These are phyloP conservation scores for Discostella stelligeroides DNA, from an alignment of 108 stramenopile species.

Conservation along the genomic window DNA sequence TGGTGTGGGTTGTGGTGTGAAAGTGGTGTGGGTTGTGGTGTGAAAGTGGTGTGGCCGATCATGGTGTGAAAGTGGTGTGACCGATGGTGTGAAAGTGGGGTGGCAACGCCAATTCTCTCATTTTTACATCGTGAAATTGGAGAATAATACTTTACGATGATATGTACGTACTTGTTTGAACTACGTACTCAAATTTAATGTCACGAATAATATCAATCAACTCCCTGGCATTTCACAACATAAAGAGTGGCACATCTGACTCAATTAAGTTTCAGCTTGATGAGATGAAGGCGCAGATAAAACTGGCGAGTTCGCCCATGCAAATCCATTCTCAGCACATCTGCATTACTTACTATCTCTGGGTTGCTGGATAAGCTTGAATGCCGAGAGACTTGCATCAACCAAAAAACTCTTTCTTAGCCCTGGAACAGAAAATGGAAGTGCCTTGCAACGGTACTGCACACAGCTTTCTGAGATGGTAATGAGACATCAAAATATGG, in stretches of 20 bases:
- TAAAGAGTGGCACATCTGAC: constrained; percentile 12
- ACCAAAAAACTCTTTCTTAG: constrained; percentile 28
- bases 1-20: no score
- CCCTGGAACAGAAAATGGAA: constrained; percentile 4
- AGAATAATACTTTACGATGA: no score
- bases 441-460: constrained; percentile 26
- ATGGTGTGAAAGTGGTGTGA: no score
- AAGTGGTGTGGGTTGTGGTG: no score
- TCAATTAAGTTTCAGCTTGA: constrained; percentile 14
- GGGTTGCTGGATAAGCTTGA: constrained; percentile 23
- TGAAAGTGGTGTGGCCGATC: no score
- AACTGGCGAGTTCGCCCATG: constrained; percentile 22
- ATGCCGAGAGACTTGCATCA: constrained; percentile 5
- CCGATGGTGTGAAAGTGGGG: no score
- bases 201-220: constrained; percentile 9
- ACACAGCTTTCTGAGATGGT: constrained; percentile 19
- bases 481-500: neutral
- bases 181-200: no score
- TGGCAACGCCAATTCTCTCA: no score
- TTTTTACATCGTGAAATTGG: no score
- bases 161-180: no score
- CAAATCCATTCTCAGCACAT: constrained; percentile 24
- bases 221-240: constrained; percentile 10
- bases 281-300: constrained; percentile 18
- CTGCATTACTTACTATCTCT: constrained; percentile 28